These are phyloP conservation scores for Guyanaporus albipodus DNA, from an alignment of 768 basidiomycete species.

Conservation along the genomic window DNA sequence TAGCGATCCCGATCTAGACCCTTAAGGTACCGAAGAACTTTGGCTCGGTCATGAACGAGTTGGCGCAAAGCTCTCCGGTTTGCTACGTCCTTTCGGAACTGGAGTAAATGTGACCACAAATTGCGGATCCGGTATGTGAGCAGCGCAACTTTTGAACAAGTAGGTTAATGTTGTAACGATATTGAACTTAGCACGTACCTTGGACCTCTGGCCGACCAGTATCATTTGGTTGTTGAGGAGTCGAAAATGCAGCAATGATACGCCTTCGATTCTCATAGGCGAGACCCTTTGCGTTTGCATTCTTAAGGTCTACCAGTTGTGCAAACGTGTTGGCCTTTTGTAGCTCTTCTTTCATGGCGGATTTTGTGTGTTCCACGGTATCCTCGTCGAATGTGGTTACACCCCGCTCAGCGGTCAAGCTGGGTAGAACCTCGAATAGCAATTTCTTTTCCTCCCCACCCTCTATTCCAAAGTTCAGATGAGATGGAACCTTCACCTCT, in stretches of 20 bases:
- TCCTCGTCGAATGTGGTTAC: conserved; percentile 18
- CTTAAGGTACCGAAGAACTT: conserved; percentile 76
- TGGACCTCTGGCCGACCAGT: conserved; percentile 87
- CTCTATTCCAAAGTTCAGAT: conserved; percentile 65
- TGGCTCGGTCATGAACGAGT: conserved; percentile 81
- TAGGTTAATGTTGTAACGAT: not conserved
- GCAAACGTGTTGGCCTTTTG: conserved; percentile 56
- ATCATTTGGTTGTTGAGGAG: conserved; percentile 60
- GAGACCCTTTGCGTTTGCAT: conserved; percentile 84
- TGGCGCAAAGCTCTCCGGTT: conserved; percentile 73
- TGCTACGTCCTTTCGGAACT: conserved; percentile 68
- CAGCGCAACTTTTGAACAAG: conserved; percentile 61
- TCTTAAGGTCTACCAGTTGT: conserved; percentile 74
- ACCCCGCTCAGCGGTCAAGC: conserved; percentile 39
- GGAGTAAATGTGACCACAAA: conserved; percentile 68
- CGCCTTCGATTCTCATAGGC: conserved; percentile 81
- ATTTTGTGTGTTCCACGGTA: conserved; percentile 19
- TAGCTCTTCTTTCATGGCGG: conserved; percentile 34
- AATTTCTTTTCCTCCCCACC: conserved; percentile 46
- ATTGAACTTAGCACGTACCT: conserved; percentile 43
- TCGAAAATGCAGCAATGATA: conserved; percentile 77
- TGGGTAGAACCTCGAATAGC: conserved; percentile 66
- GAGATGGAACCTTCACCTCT: conserved; percentile 44
- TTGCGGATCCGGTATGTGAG: conserved; percentile 83
- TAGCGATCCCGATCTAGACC: conserved; percentile 63